Percentiles rank a stretch among this genome's conserved stretches.
Evolutionary conservation across 805 yeast species (phyloP).

Genomic region (Ogataea nakhonphanomensis): DNA sequence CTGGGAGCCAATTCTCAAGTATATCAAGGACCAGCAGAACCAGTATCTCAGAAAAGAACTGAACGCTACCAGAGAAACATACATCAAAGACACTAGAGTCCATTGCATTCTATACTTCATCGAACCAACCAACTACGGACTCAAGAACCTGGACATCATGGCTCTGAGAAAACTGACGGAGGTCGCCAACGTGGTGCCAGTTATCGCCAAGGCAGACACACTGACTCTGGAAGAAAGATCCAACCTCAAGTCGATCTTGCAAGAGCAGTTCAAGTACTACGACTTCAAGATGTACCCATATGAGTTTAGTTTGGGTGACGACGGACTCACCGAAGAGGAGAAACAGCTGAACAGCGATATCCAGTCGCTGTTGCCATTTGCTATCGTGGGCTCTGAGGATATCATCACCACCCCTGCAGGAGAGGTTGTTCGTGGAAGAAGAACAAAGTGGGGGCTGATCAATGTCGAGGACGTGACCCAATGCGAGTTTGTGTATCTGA

Average conservation of each 20-base stretch:
- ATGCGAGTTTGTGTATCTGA: conserved; percentile 90
- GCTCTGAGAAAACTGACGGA: conserved; percentile 83
- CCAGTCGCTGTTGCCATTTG: conserved; percentile 82
- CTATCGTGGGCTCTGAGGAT: conserved; percentile 86
- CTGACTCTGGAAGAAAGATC: conserved; percentile 83
- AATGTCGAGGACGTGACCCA: conserved; percentile 92
- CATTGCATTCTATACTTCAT: conserved; percentile 91
- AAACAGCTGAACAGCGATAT: conserved; percentile 70
- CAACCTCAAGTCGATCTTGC: conserved; percentile 70
- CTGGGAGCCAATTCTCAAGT: conserved; percentile 95
- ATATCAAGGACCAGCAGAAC: conserved; percentile 93
- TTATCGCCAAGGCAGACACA: conserved; percentile 91
- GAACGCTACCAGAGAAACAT: conserved; percentile 87
- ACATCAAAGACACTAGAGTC: conserved; percentile 82
- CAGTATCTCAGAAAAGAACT: conserved; percentile 88
- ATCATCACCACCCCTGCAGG: conserved; percentile 69
- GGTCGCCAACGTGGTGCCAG: conserved; percentile 90
- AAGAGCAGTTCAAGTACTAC: conserved; percentile 70
- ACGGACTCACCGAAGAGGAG: conserved; percentile 60
- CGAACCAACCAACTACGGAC: conserved; percentile 85
- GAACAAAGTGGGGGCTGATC: conserved; percentile 90
- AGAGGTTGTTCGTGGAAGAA: conserved; percentile 80
- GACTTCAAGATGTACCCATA: conserved; percentile 81
- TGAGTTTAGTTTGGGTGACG: conserved; percentile 40
- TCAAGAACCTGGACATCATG: conserved; percentile 75